Conservation (phyloP, 2,329 filamentous ascomycete genomes). For the Hortaea sp. region DNA sequence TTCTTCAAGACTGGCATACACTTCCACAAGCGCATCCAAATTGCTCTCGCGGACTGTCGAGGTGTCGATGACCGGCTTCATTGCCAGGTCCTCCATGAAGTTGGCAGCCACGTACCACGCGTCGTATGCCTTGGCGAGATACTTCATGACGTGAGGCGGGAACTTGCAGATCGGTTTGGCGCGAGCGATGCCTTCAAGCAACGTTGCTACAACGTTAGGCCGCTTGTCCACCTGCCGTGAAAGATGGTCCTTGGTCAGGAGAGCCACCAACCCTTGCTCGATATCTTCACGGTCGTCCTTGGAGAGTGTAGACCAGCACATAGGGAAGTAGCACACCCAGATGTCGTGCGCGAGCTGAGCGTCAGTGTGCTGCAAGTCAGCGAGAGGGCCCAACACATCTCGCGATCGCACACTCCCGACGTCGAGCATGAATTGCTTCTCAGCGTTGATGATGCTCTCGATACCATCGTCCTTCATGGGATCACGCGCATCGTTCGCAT, state of each 20-base stretch:
- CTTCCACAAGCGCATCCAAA: slow-evolving; percentile 85
- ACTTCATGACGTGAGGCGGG: slow-evolving; percentile 92
- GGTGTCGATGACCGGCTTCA: slow-evolving; percentile 76
- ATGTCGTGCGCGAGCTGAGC: slow-evolving; percentile 71
- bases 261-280: slow-evolving; percentile 78
- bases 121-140: slow-evolving; percentile 85
- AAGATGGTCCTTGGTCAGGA: slow-evolving; percentile 93
- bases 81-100: slow-evolving; percentile 80
- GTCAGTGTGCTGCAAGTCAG: slow-evolving; percentile 86
- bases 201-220: slow-evolving; percentile 87
- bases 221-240: slow-evolving; percentile 87
- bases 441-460: slow-evolving; percentile 65
- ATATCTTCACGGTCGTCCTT: slow-evolving; percentile 84
- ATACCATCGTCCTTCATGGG: slow-evolving; percentile 73
- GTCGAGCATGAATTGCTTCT: slow-evolving; percentile 75
- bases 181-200: slow-evolving; percentile 78
- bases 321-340: slow-evolving; percentile 83
- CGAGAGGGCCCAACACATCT: slow-evolving; percentile 81
- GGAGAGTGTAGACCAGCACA: slow-evolving; percentile 82
- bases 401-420: slow-evolving; percentile 77
- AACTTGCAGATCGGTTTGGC: slow-evolving; percentile 83
- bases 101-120: slow-evolving; percentile 93
- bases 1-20: slow-evolving; percentile 84
- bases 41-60: slow-evolving; percentile 82
- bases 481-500: slow-evolving; percentile 48